A percentile compares a stretch with the other conserved stretches of the same genome.
Evolutionary conservation across 1,139 yeast species (phyloP).

Genomic region (Hanseniaspora gamundiae): DNA sequence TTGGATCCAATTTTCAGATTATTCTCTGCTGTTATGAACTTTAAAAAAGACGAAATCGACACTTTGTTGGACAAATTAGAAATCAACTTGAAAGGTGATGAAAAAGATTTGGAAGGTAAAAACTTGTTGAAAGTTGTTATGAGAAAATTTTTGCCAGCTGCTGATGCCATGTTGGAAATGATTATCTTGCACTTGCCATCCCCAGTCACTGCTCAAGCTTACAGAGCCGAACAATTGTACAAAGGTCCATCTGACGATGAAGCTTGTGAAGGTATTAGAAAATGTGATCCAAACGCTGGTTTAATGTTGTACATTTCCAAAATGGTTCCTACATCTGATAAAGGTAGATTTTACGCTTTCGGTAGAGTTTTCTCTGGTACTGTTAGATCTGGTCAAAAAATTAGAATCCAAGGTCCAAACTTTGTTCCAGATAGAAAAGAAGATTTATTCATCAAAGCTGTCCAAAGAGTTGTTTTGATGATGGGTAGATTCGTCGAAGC

Average conservation of each 20-base stretch:
- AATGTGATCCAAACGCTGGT: constrained; percentile 98
- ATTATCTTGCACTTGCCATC: constrained; percentile 97
- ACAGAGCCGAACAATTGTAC: constrained; percentile 98
- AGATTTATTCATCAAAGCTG: constrained; percentile 91
- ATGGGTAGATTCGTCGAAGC: constrained; percentile 99
- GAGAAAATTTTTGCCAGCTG: constrained; percentile 99
- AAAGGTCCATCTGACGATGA: constrained; percentile 98
- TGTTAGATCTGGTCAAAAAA: constrained; percentile 97
- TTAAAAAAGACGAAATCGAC: constrained; percentile 94
- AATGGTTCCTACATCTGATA: constrained; percentile 99
- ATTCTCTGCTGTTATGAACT: constrained; percentile 91
- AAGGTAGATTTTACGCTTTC: constrained; percentile 99
- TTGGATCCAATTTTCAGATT: constrained; percentile 98
- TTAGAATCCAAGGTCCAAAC: constrained; percentile 99
- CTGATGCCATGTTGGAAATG: constrained; percentile 99
- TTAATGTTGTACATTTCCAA: constrained; percentile 99
- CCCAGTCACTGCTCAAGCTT: constrained; percentile 96
- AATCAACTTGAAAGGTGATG: constrained; percentile 81
- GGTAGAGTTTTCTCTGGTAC: constrained; percentile 99
- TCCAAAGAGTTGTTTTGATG: constrained; percentile 99
- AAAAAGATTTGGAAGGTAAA: constrained; percentile 97
- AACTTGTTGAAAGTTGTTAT: constrained; percentile 95
- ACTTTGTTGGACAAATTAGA: constrained; percentile 84
- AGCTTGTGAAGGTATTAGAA: constrained; percentile 82
- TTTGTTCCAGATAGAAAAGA: constrained; percentile 97